Evolutionary conservation across 2,329 filamentous ascomycete genomes (phyloP).

Genomic region (Escovopsis sp.): DNA sequence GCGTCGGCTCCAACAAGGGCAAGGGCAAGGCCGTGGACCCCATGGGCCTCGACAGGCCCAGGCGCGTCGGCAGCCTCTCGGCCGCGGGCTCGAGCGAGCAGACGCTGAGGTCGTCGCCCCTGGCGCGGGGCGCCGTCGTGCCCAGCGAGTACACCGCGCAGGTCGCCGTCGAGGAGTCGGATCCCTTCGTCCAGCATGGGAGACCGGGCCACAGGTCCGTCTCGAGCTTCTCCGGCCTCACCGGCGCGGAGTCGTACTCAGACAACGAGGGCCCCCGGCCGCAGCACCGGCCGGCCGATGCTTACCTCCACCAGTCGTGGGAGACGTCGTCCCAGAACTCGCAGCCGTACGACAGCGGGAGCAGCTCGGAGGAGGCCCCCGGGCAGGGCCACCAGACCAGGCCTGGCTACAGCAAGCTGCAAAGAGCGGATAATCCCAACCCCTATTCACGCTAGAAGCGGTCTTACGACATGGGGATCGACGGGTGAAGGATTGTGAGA

Average conservation of each 20-base stretch:
- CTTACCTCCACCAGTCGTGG: neutral
- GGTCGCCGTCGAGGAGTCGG: neutral
- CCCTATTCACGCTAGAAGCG: neutral
- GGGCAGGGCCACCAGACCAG: constrained; percentile 1
- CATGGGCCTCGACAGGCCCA: constrained; percentile 1
- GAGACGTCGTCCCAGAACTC: neutral
- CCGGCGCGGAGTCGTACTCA: constrained; percentile 2
- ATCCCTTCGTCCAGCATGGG: neutral
- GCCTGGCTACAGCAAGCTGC: constrained; percentile 1
- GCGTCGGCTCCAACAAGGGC: constrained; percentile 7
- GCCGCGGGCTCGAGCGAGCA: neutral
- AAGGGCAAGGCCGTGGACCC: constrained; percentile 9
- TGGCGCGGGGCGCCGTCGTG: neutral
- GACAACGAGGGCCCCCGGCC: constrained; percentile 1
- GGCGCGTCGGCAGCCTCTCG: constrained; percentile 1
- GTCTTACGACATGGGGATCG: too few species aligned
- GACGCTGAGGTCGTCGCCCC: neutral
- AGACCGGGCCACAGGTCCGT: constrained; percentile 2
- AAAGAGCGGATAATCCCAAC: constrained; percentile 2
- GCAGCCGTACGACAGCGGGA: constrained; percentile 4
- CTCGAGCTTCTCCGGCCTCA: constrained; percentile 1
- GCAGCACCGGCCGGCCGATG: neutral
- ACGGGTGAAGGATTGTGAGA: neutral
- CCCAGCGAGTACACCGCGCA: neutral
- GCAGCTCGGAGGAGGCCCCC: constrained; percentile 4